Base-by-base conservation (phyloP, 176 grass and related monocot genomes). In the Ananas comosus region DNA sequence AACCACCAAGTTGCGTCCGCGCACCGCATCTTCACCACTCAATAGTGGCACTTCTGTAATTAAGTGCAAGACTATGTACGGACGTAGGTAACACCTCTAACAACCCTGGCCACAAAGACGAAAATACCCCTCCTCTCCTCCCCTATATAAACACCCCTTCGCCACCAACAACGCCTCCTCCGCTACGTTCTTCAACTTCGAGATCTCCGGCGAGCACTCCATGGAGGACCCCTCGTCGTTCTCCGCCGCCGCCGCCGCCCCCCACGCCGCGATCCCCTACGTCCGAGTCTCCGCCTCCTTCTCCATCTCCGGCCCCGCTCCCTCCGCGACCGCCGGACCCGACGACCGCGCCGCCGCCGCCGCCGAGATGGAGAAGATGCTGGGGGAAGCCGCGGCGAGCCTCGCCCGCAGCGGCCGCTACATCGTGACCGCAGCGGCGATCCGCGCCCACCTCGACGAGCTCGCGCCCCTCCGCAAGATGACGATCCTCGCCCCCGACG, bases 401-500 rank as follows among this genome's bases (percentile, higher is more conserved):
- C 76, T 92, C 63, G 4, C 33, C 33, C 82, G 81, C 56, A 72
- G 79, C 64, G 48, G 53, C 67, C 80, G 70, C 68, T 92, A 78
- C 64, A 74, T 86, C 80, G 85, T 93, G 72, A 65, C 86, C 18
- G 67, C 85, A 9, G 70, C 86, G 47, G 89, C 80, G 58, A 86
- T 92, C 82, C 74, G 83, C 67, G 78, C 89, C 76, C 88, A 93
- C 83, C 76, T 83, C 78, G 64, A 67, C 1, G 90, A 89, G 68
- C 83, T 86, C n/a, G 86, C 81, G 56, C 51, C 61, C 64, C 12
- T 79, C 42, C 24, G 56, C 1, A 93, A 93, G 80, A 58, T 86
- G 78, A 93, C 90, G 78, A 54, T 93, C 56, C 89, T 93, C 76
- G 83, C 83, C 64, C 76, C 89, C 71, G 81, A 85, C 57, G 90